Base-by-base conservation (phyloP, 1,284 basidiomycete species). In the Rugiboletus extremiorientalis region DNA sequence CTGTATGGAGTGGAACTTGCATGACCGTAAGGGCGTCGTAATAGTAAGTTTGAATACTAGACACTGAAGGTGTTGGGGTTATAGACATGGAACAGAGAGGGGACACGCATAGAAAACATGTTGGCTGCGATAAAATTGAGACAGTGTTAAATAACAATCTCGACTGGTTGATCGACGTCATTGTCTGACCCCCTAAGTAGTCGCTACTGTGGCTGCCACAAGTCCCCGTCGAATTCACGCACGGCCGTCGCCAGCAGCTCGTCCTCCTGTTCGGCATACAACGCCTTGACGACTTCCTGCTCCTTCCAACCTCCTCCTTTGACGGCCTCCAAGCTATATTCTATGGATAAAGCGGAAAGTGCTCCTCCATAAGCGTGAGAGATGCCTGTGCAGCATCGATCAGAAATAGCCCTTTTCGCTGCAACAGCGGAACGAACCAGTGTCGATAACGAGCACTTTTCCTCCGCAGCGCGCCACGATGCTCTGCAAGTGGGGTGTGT, bases 331-430 rank as follows among this genome's bases (percentile, higher is more conserved):
- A 96, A 78, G 2, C 84, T 86, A 73, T 96, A 96, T 37, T 88
- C 79, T 54, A 97, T 86, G 27, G 91, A 91, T 18, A 97, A 76
- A 2, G 94, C 93, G 1, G 93, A 94, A 9, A 96, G 77, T 0
- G 84, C 85, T 12, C 95, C 95, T n/a, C 93, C 93, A 67, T 97
- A 98, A 2, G 94, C 94, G 67, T 90, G 90, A 3, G 94, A 95
- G 56, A 97, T 96, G 37, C 94, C 93, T 85, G 52, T 25, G 22
- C 6, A 37, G 22, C 15, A 25, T 33, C 18, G 16, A 46, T 59
- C 37, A 68, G 41, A 18, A 47, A 56, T 15, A 22, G 18, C 20
- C 23, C 23, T 8, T 23, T 28, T 20, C 31, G 30, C 2, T 14
- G 34, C 12, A 43, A 27, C 30, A 23, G 37, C 23, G 46, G 54